phyloP scores from a whole-genome alignment of 2,329 filamentous ascomycete genomes.

The Chlorencoelia australis region DNA sequence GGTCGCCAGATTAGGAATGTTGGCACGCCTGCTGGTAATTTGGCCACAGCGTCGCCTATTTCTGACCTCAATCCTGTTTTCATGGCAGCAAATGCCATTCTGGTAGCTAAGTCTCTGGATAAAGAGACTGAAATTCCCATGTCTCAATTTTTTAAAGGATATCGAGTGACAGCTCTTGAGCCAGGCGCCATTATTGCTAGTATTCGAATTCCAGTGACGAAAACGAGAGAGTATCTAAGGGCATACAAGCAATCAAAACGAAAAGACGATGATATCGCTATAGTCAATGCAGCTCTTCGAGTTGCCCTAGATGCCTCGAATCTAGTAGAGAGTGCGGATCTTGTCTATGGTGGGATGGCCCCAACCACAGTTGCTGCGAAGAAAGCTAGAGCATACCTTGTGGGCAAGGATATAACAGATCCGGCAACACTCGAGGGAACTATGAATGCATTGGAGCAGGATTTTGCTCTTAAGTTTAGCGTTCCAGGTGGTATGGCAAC shows the following conservation, averaged over 20 bases:
- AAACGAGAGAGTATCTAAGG: conserved; percentile 72
- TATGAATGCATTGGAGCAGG: conserved; percentile 80
- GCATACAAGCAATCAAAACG: conserved; percentile 95
- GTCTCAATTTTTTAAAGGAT: conserved; percentile 85
- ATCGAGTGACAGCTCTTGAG: conserved; percentile 73
- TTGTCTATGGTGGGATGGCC: conserved; percentile 94
- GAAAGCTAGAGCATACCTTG: conserved; percentile 61
- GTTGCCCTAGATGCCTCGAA: conserved; percentile 61
- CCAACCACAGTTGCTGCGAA: conserved; percentile 82
- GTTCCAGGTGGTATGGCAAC: conserved; percentile 97
- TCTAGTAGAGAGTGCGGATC: conserved; percentile 60
- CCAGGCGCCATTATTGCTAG: conserved; percentile 76
- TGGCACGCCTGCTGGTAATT: conserved; percentile 89
- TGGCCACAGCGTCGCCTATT: conserved; percentile 91
- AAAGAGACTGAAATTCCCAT: conserved; percentile 81
- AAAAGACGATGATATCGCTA: conserved; percentile 97
- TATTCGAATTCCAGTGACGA: conserved; percentile 73
- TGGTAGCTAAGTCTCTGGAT: conserved; percentile 68
- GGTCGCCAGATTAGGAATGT: conserved; percentile 94
- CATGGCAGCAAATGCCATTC: conserved; percentile 71
- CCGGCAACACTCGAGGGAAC: conserved; percentile 76
- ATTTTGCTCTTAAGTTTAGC: conserved; percentile 81
- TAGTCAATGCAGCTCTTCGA: conserved; percentile 80
- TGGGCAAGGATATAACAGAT: conserved; percentile 71
- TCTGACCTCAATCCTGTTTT: conserved; percentile 94